phyloP scores from a whole-genome alignment of 1,139 yeast species.

The Hyphopichia buzzinii region DNA sequence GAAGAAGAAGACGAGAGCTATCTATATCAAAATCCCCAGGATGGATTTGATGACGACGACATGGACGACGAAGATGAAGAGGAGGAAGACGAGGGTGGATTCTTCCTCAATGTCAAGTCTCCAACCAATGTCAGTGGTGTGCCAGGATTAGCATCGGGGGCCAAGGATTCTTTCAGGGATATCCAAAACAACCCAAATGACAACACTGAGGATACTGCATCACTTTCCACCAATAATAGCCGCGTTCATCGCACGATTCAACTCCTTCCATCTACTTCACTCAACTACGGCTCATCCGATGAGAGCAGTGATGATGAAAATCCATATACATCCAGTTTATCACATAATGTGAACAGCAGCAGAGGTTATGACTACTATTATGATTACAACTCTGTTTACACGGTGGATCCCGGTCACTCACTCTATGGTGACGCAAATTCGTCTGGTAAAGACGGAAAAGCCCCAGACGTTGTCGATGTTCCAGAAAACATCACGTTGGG shows the following conservation, averaged over 20 bases:
- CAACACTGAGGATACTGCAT: conserved; percentile 26
- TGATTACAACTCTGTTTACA: conserved; percentile 83
- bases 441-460: conserved; percentile 13
- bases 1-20: conserved; percentile 17
- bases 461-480: conserved; percentile 44
- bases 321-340: conserved; percentile 58
- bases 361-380: conserved; percentile 84
- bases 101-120: conserved; percentile 57
- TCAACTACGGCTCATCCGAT: conserved; percentile 76
- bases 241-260: conserved; percentile 58
- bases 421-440: conserved; percentile 26
- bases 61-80: conserved; percentile 46
- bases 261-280: conserved; percentile 74
- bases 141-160: conserved; percentile 17
- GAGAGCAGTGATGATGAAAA: conserved; percentile 59
- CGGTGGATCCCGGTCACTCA: conserved; percentile 52
- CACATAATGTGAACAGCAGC: conserved; percentile 65
- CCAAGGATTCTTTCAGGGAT: conserved; percentile 4
- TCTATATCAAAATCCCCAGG: conserved; percentile 14
- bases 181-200: conserved; percentile 7
- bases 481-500: conserved; percentile 46
- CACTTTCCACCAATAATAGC: conserved; percentile 25
- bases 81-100: conserved; percentile 66
- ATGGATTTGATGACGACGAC: conserved; percentile 19
- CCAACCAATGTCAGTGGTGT: conserved; percentile 24